Evolutionary conservation across 179 eudicot species (phyloP).

Genomic region (Gypsophila paniculata): DNA sequence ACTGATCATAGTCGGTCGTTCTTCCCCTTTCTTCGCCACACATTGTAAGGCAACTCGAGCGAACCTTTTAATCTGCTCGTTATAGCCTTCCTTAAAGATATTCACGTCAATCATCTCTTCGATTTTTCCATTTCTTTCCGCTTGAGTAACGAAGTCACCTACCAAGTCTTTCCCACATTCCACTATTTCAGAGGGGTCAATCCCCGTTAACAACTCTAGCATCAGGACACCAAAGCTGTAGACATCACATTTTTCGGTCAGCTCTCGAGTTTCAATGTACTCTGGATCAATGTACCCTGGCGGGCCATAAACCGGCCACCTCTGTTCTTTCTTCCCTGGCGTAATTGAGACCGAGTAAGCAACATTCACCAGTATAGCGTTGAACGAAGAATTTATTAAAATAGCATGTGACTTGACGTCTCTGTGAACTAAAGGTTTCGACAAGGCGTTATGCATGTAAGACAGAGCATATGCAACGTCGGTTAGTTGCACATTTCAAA

Average conservation of each 20-base stretch:
- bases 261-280: slow-evolving; percentile 14
- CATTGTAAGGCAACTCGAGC: slow-evolving; percentile 18
- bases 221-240: slow-evolving; percentile 27
- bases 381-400: slow-evolving; percentile 19
- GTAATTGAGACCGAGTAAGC: slow-evolving; percentile 24
- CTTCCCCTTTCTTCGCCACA: slow-evolving; percentile 21
- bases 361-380: slow-evolving; percentile 14
- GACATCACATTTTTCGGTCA: slow-evolving; percentile 32
- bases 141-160: slow-evolving; percentile 20
- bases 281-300: slow-evolving; percentile 29
- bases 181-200: slow-evolving; percentile 11
- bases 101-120: neutral
- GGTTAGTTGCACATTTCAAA: slow-evolving; percentile 9
- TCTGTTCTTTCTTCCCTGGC: slow-evolving; percentile 18
- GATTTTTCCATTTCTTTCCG: neutral
- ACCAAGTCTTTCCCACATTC: slow-evolving; percentile 22
- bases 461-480: slow-evolving; percentile 12
- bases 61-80: slow-evolving; percentile 16
- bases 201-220: slow-evolving; percentile 23
- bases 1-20: slow-evolving; percentile 26
- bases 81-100: slow-evolving; percentile 2
- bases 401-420: slow-evolving; percentile 6
- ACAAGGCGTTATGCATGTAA: slow-evolving; percentile 24
- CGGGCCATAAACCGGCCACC: slow-evolving; percentile 24
- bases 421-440: slow-evolving; percentile 18